Conservation (phyloP, 2,329 filamentous ascomycete species). For the Coniochaeta sp. region DNA sequence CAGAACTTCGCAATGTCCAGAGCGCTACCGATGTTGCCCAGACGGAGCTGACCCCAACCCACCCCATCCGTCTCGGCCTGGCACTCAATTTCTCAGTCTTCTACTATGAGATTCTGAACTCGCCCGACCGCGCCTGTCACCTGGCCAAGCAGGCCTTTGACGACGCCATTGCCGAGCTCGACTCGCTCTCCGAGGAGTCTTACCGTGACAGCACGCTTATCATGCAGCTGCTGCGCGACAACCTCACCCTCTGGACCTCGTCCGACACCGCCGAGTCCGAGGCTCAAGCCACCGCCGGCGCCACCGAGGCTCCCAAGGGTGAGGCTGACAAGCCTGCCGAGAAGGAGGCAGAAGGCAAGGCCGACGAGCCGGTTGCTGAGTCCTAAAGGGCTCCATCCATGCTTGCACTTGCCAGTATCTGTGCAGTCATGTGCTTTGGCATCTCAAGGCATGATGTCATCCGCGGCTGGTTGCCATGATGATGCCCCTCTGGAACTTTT, state of each 20-base stretch:
- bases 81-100: constrained; percentile 99
- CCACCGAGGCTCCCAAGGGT: constrained; percentile 50
- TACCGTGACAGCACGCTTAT: constrained; percentile 99
- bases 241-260: constrained; percentile 96
- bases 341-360: constrained; percentile 45
- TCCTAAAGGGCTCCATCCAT: constrained; percentile 31
- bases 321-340: constrained; percentile 45
- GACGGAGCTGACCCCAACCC: constrained; percentile 92
- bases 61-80: constrained; percentile 95
- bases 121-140: constrained; percentile 93
- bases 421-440: constrained; percentile 16
- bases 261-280: constrained; percentile 80
- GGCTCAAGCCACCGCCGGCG: constrained; percentile 50
- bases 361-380: constrained; percentile 35
- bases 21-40: constrained; percentile 97
- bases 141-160: constrained; percentile 99
- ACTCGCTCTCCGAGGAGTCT: constrained; percentile 94
- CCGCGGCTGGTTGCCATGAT: neutral
- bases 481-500: constrained; percentile 2
- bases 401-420: neutral
- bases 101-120: constrained; percentile 99
- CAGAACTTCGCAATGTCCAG: constrained; percentile 34
- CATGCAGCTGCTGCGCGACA: constrained; percentile 98
- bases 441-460: constrained; percentile 1
- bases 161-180: constrained; percentile 96